Evolutionary conservation across 768 basidiomycete species (phyloP).

Genomic region (Cystobasidium tubakii): DNA sequence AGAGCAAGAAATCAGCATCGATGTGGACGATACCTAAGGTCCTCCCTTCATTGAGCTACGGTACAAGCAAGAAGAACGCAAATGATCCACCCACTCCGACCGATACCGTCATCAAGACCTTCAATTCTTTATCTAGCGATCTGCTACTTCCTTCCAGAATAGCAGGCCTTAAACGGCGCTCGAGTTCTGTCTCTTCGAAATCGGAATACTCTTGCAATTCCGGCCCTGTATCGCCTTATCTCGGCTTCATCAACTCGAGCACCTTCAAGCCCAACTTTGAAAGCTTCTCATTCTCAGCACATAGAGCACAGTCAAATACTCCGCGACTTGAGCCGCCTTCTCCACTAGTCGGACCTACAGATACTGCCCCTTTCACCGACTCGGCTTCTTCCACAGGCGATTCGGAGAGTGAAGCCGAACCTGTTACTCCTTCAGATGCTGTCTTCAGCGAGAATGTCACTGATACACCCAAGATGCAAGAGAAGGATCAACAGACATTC

Average conservation of each 20-base stretch:
- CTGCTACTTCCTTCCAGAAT: background rate
- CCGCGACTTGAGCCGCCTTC: background rate
- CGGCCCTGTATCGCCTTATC: conserved; percentile 8
- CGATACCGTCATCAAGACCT: background rate
- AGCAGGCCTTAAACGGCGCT: background rate
- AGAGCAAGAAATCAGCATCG: conserved; percentile 3
- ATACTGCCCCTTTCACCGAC: background rate
- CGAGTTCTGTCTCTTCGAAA: background rate
- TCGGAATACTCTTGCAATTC: conserved; percentile 8
- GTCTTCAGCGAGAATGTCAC: background rate
- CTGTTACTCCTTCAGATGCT: conserved; percentile 9
- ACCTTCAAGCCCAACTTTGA: conserved; percentile 14
- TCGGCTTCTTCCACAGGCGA: background rate
- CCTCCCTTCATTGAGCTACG: conserved; percentile 22
- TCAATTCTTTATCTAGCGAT: background rate
- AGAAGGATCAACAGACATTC: background rate
- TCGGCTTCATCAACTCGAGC: background rate
- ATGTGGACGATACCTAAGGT: conserved; percentile 30
- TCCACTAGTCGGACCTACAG: background rate
- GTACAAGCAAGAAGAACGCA: background rate
- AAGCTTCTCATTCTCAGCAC: conserved; percentile 27
- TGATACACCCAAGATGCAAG: background rate
- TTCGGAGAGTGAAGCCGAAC: conserved; percentile 24
- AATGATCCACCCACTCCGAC: background rate
- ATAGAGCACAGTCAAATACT: background rate